Evolutionary conservation across 768 basidiomycete genomes (phyloP), one percentile per base, ranked within the genome.

Genomic region (Amylocystis lapponica): DNA sequence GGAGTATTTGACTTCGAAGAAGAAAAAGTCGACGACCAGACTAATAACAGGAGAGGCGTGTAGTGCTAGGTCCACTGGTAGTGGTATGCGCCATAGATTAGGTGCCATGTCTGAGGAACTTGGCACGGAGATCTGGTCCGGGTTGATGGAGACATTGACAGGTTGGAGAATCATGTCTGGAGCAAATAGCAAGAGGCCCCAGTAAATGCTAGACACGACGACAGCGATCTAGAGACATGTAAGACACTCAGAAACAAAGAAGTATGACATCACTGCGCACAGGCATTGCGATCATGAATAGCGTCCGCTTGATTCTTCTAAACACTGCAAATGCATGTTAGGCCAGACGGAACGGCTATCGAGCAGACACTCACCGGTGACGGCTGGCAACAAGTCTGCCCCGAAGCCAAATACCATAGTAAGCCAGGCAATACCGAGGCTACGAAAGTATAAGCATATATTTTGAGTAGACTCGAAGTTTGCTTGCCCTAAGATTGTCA

Each of bases 401-500:
- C 63, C 39, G 1, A 70, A 46, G 41, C 69, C 70, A 11, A 70
- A 23, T 12, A 61, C 27, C 69, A 74, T 70, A 19, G 65, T 72
- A 4, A 63, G 26, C 59, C 65, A 67, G 31, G 76, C 65, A 4
- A 62, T 47, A 16, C 57, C 53, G 5, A 76, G 61, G 3, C 62
- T 68, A 49, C n/a, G 23, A 14, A n/a, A 20, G n/a, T 3, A 40
- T n/a, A 17, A 27, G 16, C 2, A 31, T 13, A n/a, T 20, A 43
- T 39, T 26, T 34, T 8, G 13, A 14, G n/a, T 8, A 12, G 33
- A 19, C 4, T 39, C 41, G 13, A 26, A 14, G 20, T 37, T 13
- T n/a, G 16, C 19, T 16, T 47, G 81, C 86, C 84, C 85, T 62
- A 86, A 79, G 51, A 89, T 84, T 1, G 89, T 92, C 41, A 91